Conservation (phyloP, 495 filamentous ascomycete species). For the Hypoxylon perforatum region DNA sequence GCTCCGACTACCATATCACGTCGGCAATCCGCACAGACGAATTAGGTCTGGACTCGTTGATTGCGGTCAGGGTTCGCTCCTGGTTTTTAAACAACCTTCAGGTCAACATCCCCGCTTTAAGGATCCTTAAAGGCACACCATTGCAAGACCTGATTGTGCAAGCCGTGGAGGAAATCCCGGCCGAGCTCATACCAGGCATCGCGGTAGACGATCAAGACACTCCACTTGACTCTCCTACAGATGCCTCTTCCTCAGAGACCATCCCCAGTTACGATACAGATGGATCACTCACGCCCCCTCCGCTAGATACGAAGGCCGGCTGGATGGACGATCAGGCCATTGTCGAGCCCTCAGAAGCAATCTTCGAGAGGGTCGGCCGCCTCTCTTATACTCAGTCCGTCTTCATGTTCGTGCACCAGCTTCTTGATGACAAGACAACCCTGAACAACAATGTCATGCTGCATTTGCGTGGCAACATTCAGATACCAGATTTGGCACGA, state of each 20-base stretch:
- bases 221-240: too few species aligned
- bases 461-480: conserved; percentile 42
- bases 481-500: conserved; percentile 28
- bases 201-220: too few species aligned
- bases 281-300: too few species aligned
- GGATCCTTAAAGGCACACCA: conserved; percentile 56
- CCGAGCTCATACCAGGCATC: conserved; percentile 10
- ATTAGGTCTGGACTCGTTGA: conserved; percentile 35
- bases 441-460: conserved; percentile 49
- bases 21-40: not conserved
- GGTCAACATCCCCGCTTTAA: conserved; percentile 60
- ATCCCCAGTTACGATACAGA: too few species aligned
- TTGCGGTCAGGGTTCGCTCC: conserved; percentile 55
- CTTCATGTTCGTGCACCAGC: conserved; percentile 44
- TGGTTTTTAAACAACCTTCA: conserved; percentile 56
- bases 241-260: too few species aligned
- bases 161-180: conserved; percentile 5
- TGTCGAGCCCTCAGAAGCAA: too few species aligned
- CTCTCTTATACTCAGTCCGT: conserved; percentile 36
- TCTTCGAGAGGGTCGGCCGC: too few species aligned
- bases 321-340: too few species aligned
- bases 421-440: conserved; percentile 48
- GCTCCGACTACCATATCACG: not conserved
- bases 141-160: conserved; percentile 16
- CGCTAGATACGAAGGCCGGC: too few species aligned